A percentile compares a stretch with the other conserved stretches of the same genome.
phyloP scores from a whole-genome alignment of 495 filamentous ascomycete species.

The Penicillium coffeae region DNA sequence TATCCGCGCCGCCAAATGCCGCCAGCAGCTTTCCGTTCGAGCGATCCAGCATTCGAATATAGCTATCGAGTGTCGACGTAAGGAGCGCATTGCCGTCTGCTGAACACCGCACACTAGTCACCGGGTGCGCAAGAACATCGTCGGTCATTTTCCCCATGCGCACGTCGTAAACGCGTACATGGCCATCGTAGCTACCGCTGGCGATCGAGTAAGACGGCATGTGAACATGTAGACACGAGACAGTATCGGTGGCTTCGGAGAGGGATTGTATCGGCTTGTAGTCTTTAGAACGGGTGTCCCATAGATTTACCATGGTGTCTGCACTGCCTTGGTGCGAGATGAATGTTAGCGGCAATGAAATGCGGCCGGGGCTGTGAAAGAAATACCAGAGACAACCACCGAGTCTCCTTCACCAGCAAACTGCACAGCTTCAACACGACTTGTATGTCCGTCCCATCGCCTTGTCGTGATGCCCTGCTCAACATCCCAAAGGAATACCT shows the following conservation, averaged over 20 bases:
- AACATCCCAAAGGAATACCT: slow-evolving; percentile 93
- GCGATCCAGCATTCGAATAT: slow-evolving; percentile 78
- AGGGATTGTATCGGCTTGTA: slow-evolving; percentile 75
- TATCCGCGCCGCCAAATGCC: slow-evolving; percentile 53
- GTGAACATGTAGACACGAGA: slow-evolving; percentile 56
- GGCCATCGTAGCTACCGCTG: slow-evolving; percentile 80
- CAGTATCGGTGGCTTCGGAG: slow-evolving; percentile 71
- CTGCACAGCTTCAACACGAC: slow-evolving; percentile 68
- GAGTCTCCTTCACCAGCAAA: slow-evolving; percentile 70
- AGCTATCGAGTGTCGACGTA: slow-evolving; percentile 71
- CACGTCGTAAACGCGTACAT: slow-evolving; percentile 81
- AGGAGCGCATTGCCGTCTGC: slow-evolving; percentile 69
- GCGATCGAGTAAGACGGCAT: slow-evolving; percentile 41
- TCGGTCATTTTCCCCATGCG: slow-evolving; percentile 68
- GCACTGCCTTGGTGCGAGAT: slow-evolving; percentile 53
- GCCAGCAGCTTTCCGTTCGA: slow-evolving; percentile 67
- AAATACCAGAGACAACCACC: slow-evolving; percentile 61
- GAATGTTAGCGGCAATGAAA: background rate
- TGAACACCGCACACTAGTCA: slow-evolving; percentile 67
- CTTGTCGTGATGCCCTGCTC: slow-evolving; percentile 66
- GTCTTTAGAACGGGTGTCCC: slow-evolving; percentile 66
- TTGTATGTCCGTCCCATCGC: slow-evolving; percentile 70
- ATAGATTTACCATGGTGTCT: slow-evolving; percentile 79
- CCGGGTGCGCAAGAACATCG: slow-evolving; percentile 58
- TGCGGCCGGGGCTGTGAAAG: background rate